Percentiles rank a stretch among this genome's conserved stretches.
Evolutionary conservation across 2,329 filamentous ascomycete species (phyloP).

Genomic region (Phyllosticta paracitricarpa): DNA sequence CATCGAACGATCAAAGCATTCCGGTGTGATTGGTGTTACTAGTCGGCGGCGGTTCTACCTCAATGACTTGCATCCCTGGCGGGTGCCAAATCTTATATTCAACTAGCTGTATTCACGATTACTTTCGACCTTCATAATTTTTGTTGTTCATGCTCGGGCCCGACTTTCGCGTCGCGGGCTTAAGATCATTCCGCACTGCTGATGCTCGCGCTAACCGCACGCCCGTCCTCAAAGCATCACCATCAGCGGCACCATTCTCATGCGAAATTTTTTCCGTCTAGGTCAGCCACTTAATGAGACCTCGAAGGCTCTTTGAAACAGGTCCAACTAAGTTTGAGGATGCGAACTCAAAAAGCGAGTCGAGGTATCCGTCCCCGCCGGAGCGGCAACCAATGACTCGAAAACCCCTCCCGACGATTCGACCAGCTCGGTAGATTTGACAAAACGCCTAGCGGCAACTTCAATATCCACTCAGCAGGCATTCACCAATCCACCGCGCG

Average conservation of each 20-base stretch:
- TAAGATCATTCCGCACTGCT: too few species aligned
- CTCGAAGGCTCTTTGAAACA: too few species aligned
- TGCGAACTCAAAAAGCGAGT: background rate
- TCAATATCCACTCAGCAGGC: background rate
- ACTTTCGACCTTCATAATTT: background rate
- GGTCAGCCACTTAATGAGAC: too few species aligned
- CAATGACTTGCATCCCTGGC: background rate
- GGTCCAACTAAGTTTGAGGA: too few species aligned
- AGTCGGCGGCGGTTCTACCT: background rate
- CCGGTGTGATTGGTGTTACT: background rate
- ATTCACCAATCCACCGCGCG: too few species aligned
- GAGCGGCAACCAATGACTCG: background rate
- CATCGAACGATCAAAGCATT: conserved; percentile 14
- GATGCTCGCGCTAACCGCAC: too few species aligned
- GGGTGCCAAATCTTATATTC: background rate
- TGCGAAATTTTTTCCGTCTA: too few species aligned
- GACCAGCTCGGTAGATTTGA: background rate
- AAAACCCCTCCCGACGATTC: background rate
- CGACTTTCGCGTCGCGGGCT: background rate
- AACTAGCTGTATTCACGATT: background rate
- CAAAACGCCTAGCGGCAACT: background rate
- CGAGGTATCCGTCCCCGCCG: background rate
- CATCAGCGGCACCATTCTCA: too few species aligned
- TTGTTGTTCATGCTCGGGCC: background rate
- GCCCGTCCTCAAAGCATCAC: too few species aligned